Evolutionary conservation across 176 grass and related monocot species (phyloP).

Genomic region (Thalia dealbata): DNA sequence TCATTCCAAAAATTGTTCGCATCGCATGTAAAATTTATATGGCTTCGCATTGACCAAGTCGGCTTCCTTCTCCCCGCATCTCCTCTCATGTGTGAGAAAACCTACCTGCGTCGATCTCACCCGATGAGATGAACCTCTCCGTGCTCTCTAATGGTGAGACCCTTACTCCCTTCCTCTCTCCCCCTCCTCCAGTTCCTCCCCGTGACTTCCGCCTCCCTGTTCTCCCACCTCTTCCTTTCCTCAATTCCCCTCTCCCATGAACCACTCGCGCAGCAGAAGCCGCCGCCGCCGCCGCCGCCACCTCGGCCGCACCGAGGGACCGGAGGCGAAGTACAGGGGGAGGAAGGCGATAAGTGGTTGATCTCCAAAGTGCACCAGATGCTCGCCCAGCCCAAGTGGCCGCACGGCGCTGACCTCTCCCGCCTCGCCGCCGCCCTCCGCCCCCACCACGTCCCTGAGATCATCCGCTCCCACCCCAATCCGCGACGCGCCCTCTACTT

Average conservation of each 20-base stretch:
- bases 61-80: background rate
- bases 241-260: background rate
- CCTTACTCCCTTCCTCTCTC: background rate
- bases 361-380: slow-evolving; percentile 22
- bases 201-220: background rate
- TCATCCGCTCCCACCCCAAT: slow-evolving; percentile 28
- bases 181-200: background rate
- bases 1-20: too few species aligned
- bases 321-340: background rate
- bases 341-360: background rate
- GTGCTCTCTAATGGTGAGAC: background rate
- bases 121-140: slow-evolving; percentile 3
- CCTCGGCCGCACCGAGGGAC: background rate
- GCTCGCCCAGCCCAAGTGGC: slow-evolving; percentile 28
- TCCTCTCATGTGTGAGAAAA: background rate
- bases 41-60: background rate
- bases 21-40: background rate
- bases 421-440: slow-evolving; percentile 21
- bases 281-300: too few species aligned
- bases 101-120: background rate
- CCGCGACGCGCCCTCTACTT: slow-evolving; percentile 12
- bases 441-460: slow-evolving; percentile 19
- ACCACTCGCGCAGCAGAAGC: background rate
- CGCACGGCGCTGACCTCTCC: slow-evolving; percentile 21
- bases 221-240: background rate